Percentiles rank a stretch among this genome's conserved stretches.
Conservation (phyloP, 257 asterid genomes). For the Lavandula angustifolia region DNA sequence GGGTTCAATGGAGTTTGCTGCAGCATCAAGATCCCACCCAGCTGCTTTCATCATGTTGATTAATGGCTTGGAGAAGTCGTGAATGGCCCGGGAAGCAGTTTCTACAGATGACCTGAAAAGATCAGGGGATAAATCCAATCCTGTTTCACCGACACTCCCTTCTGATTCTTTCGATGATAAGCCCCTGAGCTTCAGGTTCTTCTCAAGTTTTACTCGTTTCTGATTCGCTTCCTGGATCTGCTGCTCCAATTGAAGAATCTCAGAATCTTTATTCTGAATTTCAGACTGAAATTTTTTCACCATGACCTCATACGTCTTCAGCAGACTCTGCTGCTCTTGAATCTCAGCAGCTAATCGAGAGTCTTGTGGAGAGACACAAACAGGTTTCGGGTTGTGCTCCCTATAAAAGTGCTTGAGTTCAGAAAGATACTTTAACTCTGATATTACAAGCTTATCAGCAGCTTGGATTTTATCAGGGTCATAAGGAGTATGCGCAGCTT, state of each 20-base stretch:
- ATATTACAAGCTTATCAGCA: constrained; percentile 93
- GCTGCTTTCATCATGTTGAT: constrained; percentile 99
- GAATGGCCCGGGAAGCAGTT: constrained; percentile 83
- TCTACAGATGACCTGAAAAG: constrained; percentile 74
- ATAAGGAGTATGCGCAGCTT: constrained; percentile 93
- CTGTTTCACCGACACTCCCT: constrained; percentile 57
- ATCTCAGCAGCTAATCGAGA: constrained; percentile 98
- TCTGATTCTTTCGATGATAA: constrained; percentile 79
- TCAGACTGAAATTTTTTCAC: constrained; percentile 98
- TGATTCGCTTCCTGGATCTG: constrained; percentile 92
- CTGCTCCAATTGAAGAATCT: constrained; percentile 79
- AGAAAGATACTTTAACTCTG: constrained; percentile 87
- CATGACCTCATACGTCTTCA: constrained; percentile 97
- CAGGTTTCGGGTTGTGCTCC: constrained; percentile 94
- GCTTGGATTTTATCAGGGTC: constrained; percentile 97
- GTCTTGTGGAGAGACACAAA: constrained; percentile 88
- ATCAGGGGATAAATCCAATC: constrained; percentile 71
- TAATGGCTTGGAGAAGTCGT: constrained; percentile 93
- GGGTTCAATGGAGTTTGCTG: constrained; percentile 90
- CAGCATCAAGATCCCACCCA: constrained; percentile 99
- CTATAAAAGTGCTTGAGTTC: constrained; percentile 95
- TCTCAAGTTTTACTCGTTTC: constrained; percentile 88
- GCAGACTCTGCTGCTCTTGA: constrained; percentile 93
- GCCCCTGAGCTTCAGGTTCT: constrained; percentile 94
- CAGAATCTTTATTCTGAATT: constrained; percentile 94